Percentiles rank a stretch among this genome's conserved stretches.
Evolutionary conservation across 371 early-diverging fungal species (phyloP).

Genomic region (Saksenaea oblongispora): DNA sequence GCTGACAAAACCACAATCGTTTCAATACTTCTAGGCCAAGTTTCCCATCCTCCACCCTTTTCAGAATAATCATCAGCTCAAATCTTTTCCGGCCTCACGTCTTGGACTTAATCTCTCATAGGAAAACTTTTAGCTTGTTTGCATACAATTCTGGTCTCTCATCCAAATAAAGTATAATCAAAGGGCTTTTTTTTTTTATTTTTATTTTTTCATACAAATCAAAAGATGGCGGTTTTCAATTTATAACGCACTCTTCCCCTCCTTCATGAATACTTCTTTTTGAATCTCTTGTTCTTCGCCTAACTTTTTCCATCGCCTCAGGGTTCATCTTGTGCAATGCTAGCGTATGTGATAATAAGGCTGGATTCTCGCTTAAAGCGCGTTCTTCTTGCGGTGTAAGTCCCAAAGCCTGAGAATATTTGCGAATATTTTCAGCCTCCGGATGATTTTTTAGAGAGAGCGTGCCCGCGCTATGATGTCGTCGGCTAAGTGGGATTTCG

Average conservation of each 20-base stretch:
- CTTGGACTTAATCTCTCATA: too few species aligned
- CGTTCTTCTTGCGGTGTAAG: constrained; percentile 43
- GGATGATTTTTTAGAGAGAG: constrained; percentile 16
- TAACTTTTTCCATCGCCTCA: constrained; percentile 15
- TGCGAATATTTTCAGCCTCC: constrained; percentile 38
- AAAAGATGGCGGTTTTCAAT: too few species aligned
- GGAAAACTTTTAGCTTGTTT: too few species aligned
- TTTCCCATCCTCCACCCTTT: too few species aligned
- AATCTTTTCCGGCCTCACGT: too few species aligned
- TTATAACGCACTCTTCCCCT: neutral
- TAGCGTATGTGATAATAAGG: constrained; percentile 39
- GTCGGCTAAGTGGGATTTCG: constrained; percentile 1
- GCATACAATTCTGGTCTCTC: too few species aligned
- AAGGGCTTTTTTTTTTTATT: too few species aligned
- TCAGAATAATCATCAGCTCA: too few species aligned
- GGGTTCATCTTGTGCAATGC: constrained; percentile 25
- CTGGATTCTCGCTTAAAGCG: constrained; percentile 39
- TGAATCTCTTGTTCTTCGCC: neutral
- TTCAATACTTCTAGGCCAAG: too few species aligned
- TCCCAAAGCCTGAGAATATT: constrained; percentile 36
- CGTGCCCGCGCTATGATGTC: neutral
- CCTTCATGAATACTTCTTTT: neutral
- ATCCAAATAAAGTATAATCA: too few species aligned
- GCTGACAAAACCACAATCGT: too few species aligned
- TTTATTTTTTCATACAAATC: too few species aligned